phyloP scores from a whole-genome alignment of 257 asterid species.

The Nicotiana tomentosiformis region DNA sequence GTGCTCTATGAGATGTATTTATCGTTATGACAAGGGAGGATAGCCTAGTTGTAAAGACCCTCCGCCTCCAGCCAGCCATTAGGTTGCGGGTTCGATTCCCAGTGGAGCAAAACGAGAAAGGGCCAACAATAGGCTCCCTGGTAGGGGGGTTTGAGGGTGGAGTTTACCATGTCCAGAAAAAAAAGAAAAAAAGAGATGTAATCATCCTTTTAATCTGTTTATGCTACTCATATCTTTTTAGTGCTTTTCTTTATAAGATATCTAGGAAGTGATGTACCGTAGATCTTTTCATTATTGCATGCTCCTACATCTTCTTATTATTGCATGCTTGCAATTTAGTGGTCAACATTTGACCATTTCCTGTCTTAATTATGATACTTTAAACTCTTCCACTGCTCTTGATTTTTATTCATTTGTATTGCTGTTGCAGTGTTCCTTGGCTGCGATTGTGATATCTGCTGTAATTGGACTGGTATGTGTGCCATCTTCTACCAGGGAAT shows the following conservation, averaged over 20 bases:
- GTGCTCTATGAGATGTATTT: background rate
- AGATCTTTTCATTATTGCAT: background rate
- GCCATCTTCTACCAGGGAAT: slow-evolving; percentile 8
- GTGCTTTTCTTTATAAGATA: background rate
- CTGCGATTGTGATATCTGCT: slow-evolving; percentile 97
- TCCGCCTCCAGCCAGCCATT: too few species aligned
- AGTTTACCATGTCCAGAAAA: background rate
- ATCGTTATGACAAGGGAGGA: background rate
- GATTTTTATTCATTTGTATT: background rate
- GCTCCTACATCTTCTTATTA: background rate
- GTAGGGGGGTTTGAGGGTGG: background rate
- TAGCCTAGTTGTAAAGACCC: background rate
- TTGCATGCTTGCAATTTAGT: background rate
- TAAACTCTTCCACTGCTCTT: background rate
- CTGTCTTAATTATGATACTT: background rate
- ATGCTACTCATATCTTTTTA: background rate
- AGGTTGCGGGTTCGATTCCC: background rate
- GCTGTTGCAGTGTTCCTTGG: slow-evolving; percentile 73
- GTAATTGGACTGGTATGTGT: slow-evolving; percentile 92
- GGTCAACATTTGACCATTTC: background rate
- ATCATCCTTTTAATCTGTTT: background rate
- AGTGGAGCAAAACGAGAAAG: background rate
- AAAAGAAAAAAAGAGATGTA: background rate
- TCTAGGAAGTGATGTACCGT: background rate
- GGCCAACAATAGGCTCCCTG: background rate